Conservation (phyloP, 2,329 filamentous ascomycete genomes). For the Ascochyta viciae-villosae region DNA sequence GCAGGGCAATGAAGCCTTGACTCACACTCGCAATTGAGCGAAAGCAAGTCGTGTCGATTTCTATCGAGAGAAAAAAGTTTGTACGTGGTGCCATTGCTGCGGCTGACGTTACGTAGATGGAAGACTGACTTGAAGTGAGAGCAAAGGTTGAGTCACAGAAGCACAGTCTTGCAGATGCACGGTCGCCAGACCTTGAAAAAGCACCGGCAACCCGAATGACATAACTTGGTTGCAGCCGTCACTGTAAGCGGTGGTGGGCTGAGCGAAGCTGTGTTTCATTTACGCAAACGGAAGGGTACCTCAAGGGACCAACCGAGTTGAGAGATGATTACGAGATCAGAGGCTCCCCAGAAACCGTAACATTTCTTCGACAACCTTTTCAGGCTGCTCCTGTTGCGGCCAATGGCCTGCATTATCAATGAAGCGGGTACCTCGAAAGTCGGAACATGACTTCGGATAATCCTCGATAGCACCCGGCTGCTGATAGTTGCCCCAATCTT, state of each 20-base stretch:
- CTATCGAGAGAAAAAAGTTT: background rate
- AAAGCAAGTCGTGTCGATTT: background rate
- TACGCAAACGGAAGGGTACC: conserved; percentile 2
- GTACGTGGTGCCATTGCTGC: background rate
- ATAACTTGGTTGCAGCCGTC: background rate
- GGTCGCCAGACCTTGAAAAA: background rate
- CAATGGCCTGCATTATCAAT: conserved; percentile 72
- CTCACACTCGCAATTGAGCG: background rate
- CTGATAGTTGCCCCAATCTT: conserved; percentile 74
- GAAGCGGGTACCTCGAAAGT: conserved; percentile 61
- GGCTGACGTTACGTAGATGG: background rate
- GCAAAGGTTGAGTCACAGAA: too few relatives aligned
- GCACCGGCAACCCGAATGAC: background rate
- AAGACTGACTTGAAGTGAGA: too few relatives aligned
- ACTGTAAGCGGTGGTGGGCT: background rate
- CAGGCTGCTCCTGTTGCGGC: conserved; percentile 71
- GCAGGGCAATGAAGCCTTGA: background rate
- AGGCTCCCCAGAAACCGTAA: conserved; percentile 50
- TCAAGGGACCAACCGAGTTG: background rate
- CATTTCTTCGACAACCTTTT: conserved; percentile 59
- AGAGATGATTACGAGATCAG: conserved; percentile 3
- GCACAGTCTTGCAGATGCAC: too few relatives aligned
- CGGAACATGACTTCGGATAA: conserved; percentile 59
- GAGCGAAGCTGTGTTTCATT: conserved; percentile 1
- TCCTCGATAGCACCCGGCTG: conserved; percentile 69